Evolutionary conservation across 305 asterid species (phyloP).

Genomic region (Fraxinus floribunda): DNA sequence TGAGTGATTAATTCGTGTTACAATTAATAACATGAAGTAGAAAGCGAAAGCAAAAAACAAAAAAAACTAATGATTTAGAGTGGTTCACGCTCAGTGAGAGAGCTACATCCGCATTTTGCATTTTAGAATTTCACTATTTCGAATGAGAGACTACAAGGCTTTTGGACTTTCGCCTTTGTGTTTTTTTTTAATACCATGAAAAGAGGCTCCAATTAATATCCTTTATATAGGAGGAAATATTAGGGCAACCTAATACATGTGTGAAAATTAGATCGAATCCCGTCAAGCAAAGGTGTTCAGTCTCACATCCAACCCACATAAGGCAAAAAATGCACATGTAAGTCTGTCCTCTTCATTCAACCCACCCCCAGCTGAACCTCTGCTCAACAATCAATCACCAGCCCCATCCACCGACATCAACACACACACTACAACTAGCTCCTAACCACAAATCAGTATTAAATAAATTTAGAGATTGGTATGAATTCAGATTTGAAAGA

Average conservation of each 20-base stretch:
- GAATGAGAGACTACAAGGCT: neutral
- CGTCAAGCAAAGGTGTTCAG: neutral
- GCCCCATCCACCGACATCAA: neutral
- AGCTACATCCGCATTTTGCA: neutral
- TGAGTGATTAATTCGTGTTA: neutral
- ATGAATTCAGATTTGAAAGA: neutral
- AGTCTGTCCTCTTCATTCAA: neutral
- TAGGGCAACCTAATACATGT: neutral
- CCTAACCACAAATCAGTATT: neutral
- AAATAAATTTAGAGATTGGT: neutral
- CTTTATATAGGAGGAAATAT: neutral
- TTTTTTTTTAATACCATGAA: neutral
- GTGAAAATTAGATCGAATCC: neutral
- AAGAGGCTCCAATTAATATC: neutral
- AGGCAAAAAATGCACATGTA: neutral
- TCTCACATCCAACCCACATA: neutral
- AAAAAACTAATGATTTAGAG: neutral
- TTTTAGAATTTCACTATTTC: neutral
- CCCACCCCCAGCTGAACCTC: neutral
- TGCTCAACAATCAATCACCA: neutral
- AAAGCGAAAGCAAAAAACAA: neutral
- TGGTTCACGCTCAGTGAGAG: neutral
- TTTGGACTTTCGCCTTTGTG: neutral
- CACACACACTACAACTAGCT: neutral
- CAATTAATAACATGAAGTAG: neutral